Conservation (phyloP, 257 asterid genomes). For the Galeopsis tetrahit region DNA sequence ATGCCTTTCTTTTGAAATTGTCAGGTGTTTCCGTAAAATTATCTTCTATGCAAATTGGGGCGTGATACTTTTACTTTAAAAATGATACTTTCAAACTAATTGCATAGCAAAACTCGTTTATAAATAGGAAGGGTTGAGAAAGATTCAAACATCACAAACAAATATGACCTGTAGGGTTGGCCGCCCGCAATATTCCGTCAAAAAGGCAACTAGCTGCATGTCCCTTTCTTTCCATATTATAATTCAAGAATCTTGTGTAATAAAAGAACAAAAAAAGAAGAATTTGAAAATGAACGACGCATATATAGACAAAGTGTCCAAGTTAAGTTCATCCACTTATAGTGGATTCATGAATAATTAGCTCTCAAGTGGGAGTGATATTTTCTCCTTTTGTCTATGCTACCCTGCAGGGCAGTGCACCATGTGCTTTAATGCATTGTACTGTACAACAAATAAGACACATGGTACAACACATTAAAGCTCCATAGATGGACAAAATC, state of each 20-base stretch:
- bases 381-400: too few species aligned
- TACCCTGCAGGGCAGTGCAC: too few species aligned
- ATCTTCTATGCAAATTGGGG: too few species aligned
- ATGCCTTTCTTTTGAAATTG: too few species aligned
- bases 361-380: background rate
- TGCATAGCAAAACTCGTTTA: background rate
- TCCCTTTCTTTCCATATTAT: background rate
- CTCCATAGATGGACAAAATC: too few species aligned
- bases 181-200: background rate
- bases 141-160: background rate
- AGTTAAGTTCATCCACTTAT: constrained; percentile 9
- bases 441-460: too few species aligned
- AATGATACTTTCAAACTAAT: too few species aligned
- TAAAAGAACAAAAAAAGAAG: constrained; percentile 23
- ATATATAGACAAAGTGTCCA: constrained; percentile 8
- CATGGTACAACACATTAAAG: too few species aligned
- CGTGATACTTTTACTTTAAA: too few species aligned
- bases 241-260: constrained; percentile 5
- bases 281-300: constrained; percentile 17
- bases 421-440: too few species aligned
- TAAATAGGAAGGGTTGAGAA: background rate
- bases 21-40: too few species aligned
- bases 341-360: constrained; percentile 11
- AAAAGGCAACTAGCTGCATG: background rate
- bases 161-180: background rate